Evolutionary conservation across 352 stramenopile genomes (phyloP), one percentile per base, ranked within the genome.

Genomic region (Halophytophthora batemanensis): DNA sequence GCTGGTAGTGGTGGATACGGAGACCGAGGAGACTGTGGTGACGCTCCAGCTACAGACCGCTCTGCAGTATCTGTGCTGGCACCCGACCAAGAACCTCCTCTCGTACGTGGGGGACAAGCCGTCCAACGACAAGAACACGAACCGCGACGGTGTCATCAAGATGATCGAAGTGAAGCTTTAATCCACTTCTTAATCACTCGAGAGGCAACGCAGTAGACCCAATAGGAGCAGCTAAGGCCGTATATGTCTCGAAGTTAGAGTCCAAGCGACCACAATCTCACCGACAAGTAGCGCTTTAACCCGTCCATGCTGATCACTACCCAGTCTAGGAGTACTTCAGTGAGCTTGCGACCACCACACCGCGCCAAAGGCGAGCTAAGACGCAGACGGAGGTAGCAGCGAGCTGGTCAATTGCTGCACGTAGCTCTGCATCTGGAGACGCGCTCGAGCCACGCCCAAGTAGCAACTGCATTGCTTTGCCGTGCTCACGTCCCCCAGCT

Each of bases 391-490:
- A 19, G 49, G 55, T 3, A 76, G 39, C 43, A 72, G 37, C 6
- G 64, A 69, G 5, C 13, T 52, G 0, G 66, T 74, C 31, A 89
- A 75, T 25, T 86, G 69, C 0, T 36, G 44, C 23, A 87, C 60
- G 50, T 86, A 87, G 4, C 53, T 53, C 14, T 74, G 66, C 74
- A 90, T 89, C 33, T 89, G 78, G 31, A 91, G 53, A 12, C 77
- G 69, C 25, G 72, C 78, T 38, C 80, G 61, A n/a, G 78, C 80
- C 5, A 91, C 66, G 6, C 80, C 80, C 18, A 93, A 65, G 53
- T 93, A 93, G 55, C 82, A 93, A 45, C 80, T 86, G 44, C 74
- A 89, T 49, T 91, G 78, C 62, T 90, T 93, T 39, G 84, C 66
- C 1, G 72, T 87, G 17, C 78, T 74, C 12, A 58, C 58, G 46